Conservation (phyloP, 1,284 basidiomycete species). For the Irpex sp. region DNA sequence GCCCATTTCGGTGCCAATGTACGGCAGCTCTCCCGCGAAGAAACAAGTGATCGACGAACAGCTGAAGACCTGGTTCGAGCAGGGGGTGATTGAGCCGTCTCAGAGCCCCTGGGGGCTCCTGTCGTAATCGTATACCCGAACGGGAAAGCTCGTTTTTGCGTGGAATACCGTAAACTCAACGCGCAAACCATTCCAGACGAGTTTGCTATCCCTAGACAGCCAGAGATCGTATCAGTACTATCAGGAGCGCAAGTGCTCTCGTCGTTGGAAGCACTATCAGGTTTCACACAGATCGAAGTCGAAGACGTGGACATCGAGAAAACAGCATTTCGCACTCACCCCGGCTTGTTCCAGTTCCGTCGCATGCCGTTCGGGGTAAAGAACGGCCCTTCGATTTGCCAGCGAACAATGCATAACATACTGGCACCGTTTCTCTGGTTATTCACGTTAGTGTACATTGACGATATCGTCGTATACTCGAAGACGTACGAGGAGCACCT, state of each 20-base stretch:
- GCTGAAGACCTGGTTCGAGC: conserved; percentile 35
- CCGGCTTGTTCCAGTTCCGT: conserved; percentile 14
- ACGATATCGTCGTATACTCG: conserved; percentile 48
- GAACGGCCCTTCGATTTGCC: conserved; percentile 36
- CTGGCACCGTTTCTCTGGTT: conserved; percentile 47
- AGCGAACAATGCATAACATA: conserved; percentile 46
- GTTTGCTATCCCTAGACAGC: conserved; percentile 47
- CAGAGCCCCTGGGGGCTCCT: conserved; percentile 42
- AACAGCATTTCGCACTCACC: conserved; percentile 49
- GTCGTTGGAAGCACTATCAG: conserved; percentile 45
- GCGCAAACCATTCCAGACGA: conserved; percentile 43
- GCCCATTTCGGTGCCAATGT: conserved; percentile 32
- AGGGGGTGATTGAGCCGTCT: conserved; percentile 42
- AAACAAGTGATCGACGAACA: conserved; percentile 39
- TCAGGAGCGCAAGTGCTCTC: conserved; percentile 42
- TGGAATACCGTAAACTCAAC: conserved; percentile 42
- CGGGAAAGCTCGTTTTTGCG: conserved; percentile 19
- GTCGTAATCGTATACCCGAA: conserved; percentile 40
- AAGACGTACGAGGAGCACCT: conserved; percentile 27
- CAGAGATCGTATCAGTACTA: conserved; percentile 44
- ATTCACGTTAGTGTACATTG: conserved; percentile 45
- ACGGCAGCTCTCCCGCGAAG: conserved; percentile 37
- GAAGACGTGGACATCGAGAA: conserved; percentile 39
- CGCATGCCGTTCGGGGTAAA: no score
- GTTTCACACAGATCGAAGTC: conserved; percentile 46